Base-by-base conservation (phyloP, 176 grass and related monocot genomes). In the Aegilops longissima region DNA sequence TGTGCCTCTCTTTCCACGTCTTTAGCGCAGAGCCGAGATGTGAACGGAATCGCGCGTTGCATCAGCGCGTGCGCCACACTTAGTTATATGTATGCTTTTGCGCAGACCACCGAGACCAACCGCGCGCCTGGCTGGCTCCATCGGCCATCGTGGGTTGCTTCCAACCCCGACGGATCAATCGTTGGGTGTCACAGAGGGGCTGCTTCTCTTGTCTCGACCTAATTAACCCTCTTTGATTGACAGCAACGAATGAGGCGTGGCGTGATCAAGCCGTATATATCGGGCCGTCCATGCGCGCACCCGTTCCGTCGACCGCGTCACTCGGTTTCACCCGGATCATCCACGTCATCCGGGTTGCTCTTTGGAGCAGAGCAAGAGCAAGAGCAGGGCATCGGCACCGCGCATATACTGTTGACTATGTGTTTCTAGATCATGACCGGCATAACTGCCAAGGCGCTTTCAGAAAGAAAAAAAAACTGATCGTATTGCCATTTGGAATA, bases 1-100 rank as follows among this genome's bases (percentile, higher is more conserved):
- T 18, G 31, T 23, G 49, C 27, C 42, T 17, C 20, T 27, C 12
- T 6, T 69, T 11, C 66, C 67, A 24, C 23, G 77, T 54, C 44
- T 76, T 5, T 38, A 33, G 12, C 33, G 24, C 16, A 5, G 0
- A 0, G 47, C 9, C 17, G 66, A 62, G 12, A 73, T 63, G 82
- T 71, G 82, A 65, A 74, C 31, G 76, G 82, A 42, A 67, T 84
- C 67, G 76, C 3, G 76, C 3, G 67, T 35, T 40, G 51, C 44
- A 9, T 83, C 33, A 8, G 80, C 23, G 27, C 62, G 40, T 31
- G 79, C 79, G 65, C 30, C 78, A 21, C 2, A 6, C 6, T 21
- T 21, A 17, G 4, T 49, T 51, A 0, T 52, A 52, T 17, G 0
- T 52, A 16, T 52, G 52, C 73, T 12, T 27, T 74, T 20, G 5